These are phyloP conservation scores for Cucurbita maxima DNA, from an alignment of 306 rosid species.

Conservation along the genomic window DNA sequence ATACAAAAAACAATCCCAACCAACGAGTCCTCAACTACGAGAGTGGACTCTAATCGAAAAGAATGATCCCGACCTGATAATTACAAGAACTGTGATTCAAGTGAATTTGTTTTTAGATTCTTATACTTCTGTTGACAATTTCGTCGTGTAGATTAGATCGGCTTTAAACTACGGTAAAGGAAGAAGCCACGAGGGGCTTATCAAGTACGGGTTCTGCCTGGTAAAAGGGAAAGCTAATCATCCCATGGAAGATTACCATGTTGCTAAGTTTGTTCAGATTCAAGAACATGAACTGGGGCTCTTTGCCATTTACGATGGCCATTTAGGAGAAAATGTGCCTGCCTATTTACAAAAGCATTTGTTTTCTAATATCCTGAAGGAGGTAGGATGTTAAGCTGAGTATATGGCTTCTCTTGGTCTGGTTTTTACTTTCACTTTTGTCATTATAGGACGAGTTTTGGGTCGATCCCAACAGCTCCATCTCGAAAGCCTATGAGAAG, in stretches of 20 bases:
- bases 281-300: slow-evolving; percentile 65
- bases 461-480: slow-evolving; percentile 58
- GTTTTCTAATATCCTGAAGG: slow-evolving; percentile 59
- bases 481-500: slow-evolving; percentile 73
- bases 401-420: neutral
- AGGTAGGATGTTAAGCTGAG: slow-evolving; percentile 27
- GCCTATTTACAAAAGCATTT: slow-evolving; percentile 79
- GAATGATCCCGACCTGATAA: neutral
- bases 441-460: slow-evolving; percentile 64
- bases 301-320: slow-evolving; percentile 92
- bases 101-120: neutral
- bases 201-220: slow-evolving; percentile 73
- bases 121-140: neutral
- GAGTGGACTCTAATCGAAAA: neutral
- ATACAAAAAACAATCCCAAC: too few relatives aligned
- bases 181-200: slow-evolving; percentile 45
- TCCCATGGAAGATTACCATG: slow-evolving; percentile 98
- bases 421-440: neutral
- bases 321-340: slow-evolving; percentile 75
- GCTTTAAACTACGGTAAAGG: slow-evolving; percentile 75
- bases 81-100: neutral
- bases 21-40: too few relatives aligned
- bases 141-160: slow-evolving; percentile 17
- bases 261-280: slow-evolving; percentile 59
- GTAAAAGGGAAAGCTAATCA: slow-evolving; percentile 92